Evolutionary conservation across 75 land plant species (phyloP), one percentile per base, ranked within the genome.

Genomic region (Cryptomeria japonica): DNA sequence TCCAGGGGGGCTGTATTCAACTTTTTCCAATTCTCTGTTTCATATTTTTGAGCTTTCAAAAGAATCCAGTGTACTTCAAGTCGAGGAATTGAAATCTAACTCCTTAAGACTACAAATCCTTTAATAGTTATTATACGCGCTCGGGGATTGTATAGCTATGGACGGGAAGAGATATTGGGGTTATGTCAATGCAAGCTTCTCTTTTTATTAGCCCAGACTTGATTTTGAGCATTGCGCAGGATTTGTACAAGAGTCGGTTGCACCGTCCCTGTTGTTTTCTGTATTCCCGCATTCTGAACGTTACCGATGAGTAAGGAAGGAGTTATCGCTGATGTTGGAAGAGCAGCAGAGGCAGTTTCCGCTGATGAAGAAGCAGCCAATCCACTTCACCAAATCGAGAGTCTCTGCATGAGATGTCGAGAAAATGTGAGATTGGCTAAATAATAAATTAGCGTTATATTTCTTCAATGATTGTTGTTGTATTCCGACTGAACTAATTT

Each of bases 361-460:
- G 84, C 87, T 13, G 92, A 90, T 0, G 93, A 89, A 70, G 91
- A 77, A 44, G 85, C 84, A 9, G 92, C 58, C 28, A 85, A 91
- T 37, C 95, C 96, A 47, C 88, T 94, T n/a, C 93, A 96, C 86
- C 85, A 93, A 88, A 90, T 98, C 32, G 99, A 98, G 83, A 96
- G 98, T 91, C 91, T 98, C 31, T 98, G 99, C 87, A 98, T 98
- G 99, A 94, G 97, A n/a, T 98, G 99, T 87, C 89, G 91, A 36
- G 95, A 98, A 87, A 98, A 98, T 89, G 99, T 98, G 90, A 61
- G 78, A 8, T 51, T 84, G 56, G 42, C 3, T 82, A 25, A 9
- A 25, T 5, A 13, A 75, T 82, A 44, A 15, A 82, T 44, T 44
- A 4, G 28, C 84, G 25, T 41, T 82, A 22, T 82, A 28, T 42